Evolutionary conservation across 108 stramenopile species (phyloP), one percentile per base, ranked within the genome.

Genomic region (Cylindrotheca closterium): DNA sequence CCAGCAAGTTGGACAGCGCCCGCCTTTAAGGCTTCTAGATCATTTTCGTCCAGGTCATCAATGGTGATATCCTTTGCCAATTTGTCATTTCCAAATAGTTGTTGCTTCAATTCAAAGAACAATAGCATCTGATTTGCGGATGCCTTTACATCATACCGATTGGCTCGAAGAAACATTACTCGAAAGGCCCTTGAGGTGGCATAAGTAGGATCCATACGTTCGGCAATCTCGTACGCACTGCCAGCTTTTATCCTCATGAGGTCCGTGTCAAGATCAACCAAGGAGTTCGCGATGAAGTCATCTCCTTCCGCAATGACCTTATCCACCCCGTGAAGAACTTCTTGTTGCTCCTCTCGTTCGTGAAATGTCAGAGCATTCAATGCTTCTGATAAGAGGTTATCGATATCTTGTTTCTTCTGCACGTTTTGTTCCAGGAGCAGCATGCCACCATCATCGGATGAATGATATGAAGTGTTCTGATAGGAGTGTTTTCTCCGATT

Each of bases 61-160:
- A 60, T 42, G 17, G 34, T 27, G 17, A 69, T 30, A 1, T 15
- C 17, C 2, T 46, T 28, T 0, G 37, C n/a, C 42, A 69, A 47
- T 2, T 26, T 30, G 0, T 51, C 51, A n/a, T 12, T 12, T 25
- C 68, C 68, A 53, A 69, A 69, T 4, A 69, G 50, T 1, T 50
- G 30, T 1, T 30, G 49, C 21, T 69, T 69, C 46, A 42, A 52
- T 32, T 60, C 51, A 31, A 69, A 53, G 32, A 69, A 69, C 17
- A 17, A 21, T 7, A 60, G 8, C 58, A 69, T 2, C 3, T 30
- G 58, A 4, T 21, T 4, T 7, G 68, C 58, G 12, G 68, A 58
- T 18, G 26, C 26, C 10, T 22, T 5, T 18, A 51, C 49, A 25
- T 69, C 28, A 33, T 46, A 69, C 1, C 34, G 31, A 8, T 69